Base-by-base conservation (phyloP, 1,284 basidiomycete species). In the Athelia sp. region DNA sequence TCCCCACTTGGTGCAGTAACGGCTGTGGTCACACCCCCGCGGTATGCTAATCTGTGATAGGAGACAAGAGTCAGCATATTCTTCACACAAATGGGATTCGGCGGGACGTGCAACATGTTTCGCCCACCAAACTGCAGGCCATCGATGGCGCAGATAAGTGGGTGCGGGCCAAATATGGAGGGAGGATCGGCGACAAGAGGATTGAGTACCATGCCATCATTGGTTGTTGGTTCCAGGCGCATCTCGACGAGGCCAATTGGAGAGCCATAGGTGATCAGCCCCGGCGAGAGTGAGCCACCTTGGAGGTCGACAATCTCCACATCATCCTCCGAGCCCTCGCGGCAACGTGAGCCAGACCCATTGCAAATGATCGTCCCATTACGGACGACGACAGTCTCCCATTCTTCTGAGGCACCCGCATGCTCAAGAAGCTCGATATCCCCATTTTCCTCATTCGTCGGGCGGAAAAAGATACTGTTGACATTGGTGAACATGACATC, bases 61-160 rank as follows among this genome's bases (percentile, higher is more conserved):
- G 34, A 15, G 32, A 36, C 21, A 35, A n/a, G 19, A 26, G 45
- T 14, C 1, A 14, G 44, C 61, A 15, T 62, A n/a, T n/a, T n/a
- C n/a, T n/a, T 46, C 44, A 62, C 53, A 9, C 61, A 55, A 13
- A 58, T 53, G 32, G 49, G 45, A 51, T 58, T 61, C 15, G 26
- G 21, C 4, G 24, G 26, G 29, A 68, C 84, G 64, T 58, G 86
- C 85, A 88, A 63, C 40, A 81, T 79, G 62, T 90, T 78, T 50
- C 87, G 76, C 11, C 84, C 87, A 15, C 74, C 76, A 58, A 90
- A 92, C 54, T 78, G 71, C 11, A 90, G 71, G 0, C 83, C 85
- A 59, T 93, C 90, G 38, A 79, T 74, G 1, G 83, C 87, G 44
- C 77, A 73, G 8, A 82, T 69, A 8, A 88, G 60, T 0, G 75